Evolutionary conservation across 2,329 filamentous ascomycete genomes (phyloP), one percentile per base, ranked within the genome.

Genomic region (Trichoderma harzianum): DNA sequence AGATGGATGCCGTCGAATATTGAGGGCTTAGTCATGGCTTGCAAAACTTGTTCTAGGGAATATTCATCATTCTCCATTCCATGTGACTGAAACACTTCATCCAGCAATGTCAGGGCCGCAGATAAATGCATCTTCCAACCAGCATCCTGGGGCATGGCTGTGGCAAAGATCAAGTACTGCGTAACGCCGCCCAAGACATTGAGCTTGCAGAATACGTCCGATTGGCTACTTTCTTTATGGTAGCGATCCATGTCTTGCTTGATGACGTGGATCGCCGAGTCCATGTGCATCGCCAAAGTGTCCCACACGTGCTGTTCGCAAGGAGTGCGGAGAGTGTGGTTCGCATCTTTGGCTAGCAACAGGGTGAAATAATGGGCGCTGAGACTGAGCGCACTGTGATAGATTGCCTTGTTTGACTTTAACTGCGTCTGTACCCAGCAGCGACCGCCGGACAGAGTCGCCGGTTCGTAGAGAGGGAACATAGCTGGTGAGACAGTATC

Each of bases 401-500:
- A 86, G 10, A 88, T 78, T 3, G 85, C 81, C 60, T 83, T 83
- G 74, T 85, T 87, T 39, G 80, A 82, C 39, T 84, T 80, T 10
- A 88, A 80, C 69, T 87, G 78, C 21, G 84, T 81, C 10, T 88
- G 78, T 30, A 89, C 79, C 87, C 87, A 89, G 8, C 83, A 82
- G 51, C 84, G 82, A 3, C 86, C 87, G 8, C 84, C 83, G 73
- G 86, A 80, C 7, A 85, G 76, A 2, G 86, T 73, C 1, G 80
- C 79, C 0, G 87, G 86, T 2, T 82, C 82, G 77, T 89, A 89
- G 74, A 88, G 86, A 1, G 88, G 87, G 74, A 86, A 88, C 0
- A 88, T 77, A 66, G 87, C 86, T 0, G 87, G 87, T 65, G 89
- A 82, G 3, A 83, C 75, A 12, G 75, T 76, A 53, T 81, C 78